Percentiles rank a stretch among this genome's conserved stretches.
phyloP scores from a whole-genome alignment of 208 protist species.

The Crithidia thermophila region DNA sequence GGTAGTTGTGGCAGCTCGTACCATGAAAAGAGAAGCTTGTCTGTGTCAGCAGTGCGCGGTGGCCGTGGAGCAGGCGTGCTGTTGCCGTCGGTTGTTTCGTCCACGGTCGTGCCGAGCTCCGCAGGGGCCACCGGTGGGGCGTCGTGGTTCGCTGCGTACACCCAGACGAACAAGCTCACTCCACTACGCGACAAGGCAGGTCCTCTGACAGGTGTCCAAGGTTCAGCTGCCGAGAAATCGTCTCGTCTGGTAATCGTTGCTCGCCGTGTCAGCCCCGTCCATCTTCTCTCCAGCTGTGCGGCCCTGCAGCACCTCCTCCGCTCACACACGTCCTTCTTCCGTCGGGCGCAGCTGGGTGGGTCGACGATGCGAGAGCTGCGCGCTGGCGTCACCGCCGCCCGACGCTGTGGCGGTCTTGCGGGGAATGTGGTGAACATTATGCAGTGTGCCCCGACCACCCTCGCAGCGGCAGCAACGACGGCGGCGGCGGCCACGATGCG shows the following conservation, averaged over 20 bases:
- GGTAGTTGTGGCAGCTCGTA: not conserved
- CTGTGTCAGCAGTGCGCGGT: too few species aligned
- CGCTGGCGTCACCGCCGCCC: conserved; percentile 5
- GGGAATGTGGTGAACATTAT: conserved; percentile 20
- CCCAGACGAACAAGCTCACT: not conserved
- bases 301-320: conserved; percentile 32
- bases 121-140: conserved; percentile 1
- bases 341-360: conserved; percentile 17
- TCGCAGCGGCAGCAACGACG: not conserved
- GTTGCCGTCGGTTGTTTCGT: too few species aligned
- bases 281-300: conserved; percentile 17
- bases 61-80: too few species aligned
- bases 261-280: conserved; percentile 7
- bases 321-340: conserved; percentile 15
- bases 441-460: not conserved
- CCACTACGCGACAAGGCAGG: not conserved
- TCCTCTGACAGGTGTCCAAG: not conserved
- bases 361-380: conserved; percentile 24
- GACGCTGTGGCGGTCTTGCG: not conserved
- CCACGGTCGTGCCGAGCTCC: conserved; percentile 6
- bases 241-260: not conserved
- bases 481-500: not conserved
- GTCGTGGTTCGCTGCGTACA: conserved; percentile 20
- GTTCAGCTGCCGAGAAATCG: not conserved
- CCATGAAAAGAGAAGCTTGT: too few species aligned